These are phyloP conservation scores for Eucalyptus guilfoylei DNA, from an alignment of 345 rosid species.

Conservation along the genomic window DNA sequence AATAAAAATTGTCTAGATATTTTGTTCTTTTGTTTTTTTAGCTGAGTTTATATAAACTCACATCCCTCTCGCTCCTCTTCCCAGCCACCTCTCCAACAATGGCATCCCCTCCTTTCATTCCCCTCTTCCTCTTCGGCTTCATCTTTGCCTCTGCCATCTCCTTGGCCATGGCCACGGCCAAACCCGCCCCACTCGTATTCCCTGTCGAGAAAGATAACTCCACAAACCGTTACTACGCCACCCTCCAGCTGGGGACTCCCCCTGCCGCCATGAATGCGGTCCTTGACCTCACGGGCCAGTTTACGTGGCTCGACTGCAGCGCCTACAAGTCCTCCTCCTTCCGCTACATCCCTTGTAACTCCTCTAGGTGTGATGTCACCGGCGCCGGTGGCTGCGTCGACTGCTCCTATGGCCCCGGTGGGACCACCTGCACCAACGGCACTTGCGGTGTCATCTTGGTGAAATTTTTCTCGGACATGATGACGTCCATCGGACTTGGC, in stretches of 20 bases:
- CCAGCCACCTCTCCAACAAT: not conserved
- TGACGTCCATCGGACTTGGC: not conserved
- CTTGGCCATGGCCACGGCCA: not conserved
- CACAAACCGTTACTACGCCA: not conserved
- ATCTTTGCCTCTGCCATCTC: not conserved
- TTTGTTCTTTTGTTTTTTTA: too few relatives aligned
- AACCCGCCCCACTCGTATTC: not conserved
- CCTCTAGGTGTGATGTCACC: conserved; percentile 6
- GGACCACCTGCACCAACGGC: conserved; percentile 19
- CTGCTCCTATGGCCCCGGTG: not conserved
- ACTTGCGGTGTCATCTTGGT: conserved; percentile 13
- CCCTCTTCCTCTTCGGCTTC: not conserved
- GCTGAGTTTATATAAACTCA: not conserved
- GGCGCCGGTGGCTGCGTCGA: not conserved
- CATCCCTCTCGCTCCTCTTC: not conserved
- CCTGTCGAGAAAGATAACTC: not conserved
- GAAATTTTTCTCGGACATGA: not conserved
- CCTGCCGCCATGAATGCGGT: not conserved
- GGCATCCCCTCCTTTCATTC: not conserved
- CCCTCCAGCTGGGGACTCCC: not conserved
- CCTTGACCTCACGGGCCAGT: conserved; percentile 21
- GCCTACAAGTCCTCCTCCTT: conserved; percentile 23
- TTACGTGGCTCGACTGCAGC: conserved; percentile 26
- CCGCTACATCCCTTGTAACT: conserved; percentile 7
- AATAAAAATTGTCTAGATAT: too few relatives aligned